Conservation (phyloP, 495 filamentous ascomycete species). For the Neurospora hispaniola region DNA sequence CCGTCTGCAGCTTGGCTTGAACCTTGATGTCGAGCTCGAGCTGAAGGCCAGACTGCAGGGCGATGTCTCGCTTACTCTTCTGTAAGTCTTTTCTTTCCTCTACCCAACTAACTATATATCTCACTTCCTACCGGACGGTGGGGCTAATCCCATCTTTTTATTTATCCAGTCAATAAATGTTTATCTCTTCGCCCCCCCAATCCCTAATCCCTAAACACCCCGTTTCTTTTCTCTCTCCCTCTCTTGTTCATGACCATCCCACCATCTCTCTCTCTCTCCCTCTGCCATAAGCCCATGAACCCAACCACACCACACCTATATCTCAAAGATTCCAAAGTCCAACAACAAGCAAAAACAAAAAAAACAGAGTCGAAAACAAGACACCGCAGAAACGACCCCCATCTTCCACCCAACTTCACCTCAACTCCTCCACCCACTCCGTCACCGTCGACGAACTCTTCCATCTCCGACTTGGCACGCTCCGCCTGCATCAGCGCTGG, state of each 20-base stretch:
- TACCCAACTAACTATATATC: not conserved
- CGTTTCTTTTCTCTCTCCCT: not conserved
- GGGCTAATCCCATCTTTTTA: not conserved
- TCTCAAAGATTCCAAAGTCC: not conserved
- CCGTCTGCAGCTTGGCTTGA: constrained; percentile 22
- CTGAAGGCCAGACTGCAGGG: constrained; percentile 26
- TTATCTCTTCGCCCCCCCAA: not conserved
- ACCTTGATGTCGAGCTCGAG: constrained; percentile 27
- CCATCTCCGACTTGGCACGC: constrained; percentile 15
- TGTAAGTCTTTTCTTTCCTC: constrained; percentile 16
- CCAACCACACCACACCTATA: not conserved
- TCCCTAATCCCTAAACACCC: not conserved
- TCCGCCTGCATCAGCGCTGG: constrained; percentile 17
- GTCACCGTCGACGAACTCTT: constrained; percentile 15
- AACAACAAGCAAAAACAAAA: constrained; percentile 3
- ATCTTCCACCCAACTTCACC: not conserved
- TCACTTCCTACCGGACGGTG: not conserved
- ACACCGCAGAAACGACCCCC: constrained; percentile 1
- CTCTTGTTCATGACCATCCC: not conserved
- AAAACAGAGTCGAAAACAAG: constrained; percentile 19
- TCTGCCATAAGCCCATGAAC: not conserved
- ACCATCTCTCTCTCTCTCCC: not conserved
- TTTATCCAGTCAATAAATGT: not conserved
- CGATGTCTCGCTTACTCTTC: constrained; percentile 24
- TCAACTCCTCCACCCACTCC: constrained; percentile 1